Base-by-base conservation (phyloP, 345 rosid genomes). In the Euphorbia lathyris region DNA sequence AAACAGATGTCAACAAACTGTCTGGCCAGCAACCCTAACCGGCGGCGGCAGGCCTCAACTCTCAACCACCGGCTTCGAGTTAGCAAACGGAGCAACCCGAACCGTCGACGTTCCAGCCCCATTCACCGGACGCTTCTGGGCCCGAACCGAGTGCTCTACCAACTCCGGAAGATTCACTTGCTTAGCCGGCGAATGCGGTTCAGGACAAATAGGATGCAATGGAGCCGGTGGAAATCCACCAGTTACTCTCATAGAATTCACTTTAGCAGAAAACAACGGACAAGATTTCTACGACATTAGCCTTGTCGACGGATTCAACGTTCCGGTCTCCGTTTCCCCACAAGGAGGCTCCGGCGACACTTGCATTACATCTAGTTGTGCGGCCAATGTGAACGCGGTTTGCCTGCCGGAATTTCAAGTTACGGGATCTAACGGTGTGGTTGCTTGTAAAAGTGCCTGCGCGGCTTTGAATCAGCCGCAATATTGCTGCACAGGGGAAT, bases 271-370 rank as follows among this genome's bases (percentile, higher is more conserved):
- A 0, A 40, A 71, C 6, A 60, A 60, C 4, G 68, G 74, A 2
- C 60, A 66, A n/a, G 86, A 80, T 43, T 72, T 59, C 71, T 80
- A 53, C 69, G 80, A 83, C 64, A 9, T 83, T 5, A 78, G 82
- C 67, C 86, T 78, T 5, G 86, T 83, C 19, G 83, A 83, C 22
- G 86, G 86, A 63, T 83, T 67, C 52, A 80, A 83, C 65, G n/a
- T 83, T 53, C 84, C 81, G 11, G 12, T 80, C 6, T 80, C 82
- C 0, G 38, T 76, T 0, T 9, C 80, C 43, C 86, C 84, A 58
- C 63, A 63, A 59, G 84, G 83, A 5, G 77, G 81, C 3, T 45
- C 76, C 23, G 72, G 71, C 0, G 30, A 10, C 0, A 63, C 10
- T 2, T 75, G 80, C 76, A 72, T 57, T 0, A 0, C 20, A 9